Evolutionary conservation across 305 asterid genomes (phyloP), one percentile per base, ranked within the genome.

Genomic region (Fraxinus xanthoxyloides): DNA sequence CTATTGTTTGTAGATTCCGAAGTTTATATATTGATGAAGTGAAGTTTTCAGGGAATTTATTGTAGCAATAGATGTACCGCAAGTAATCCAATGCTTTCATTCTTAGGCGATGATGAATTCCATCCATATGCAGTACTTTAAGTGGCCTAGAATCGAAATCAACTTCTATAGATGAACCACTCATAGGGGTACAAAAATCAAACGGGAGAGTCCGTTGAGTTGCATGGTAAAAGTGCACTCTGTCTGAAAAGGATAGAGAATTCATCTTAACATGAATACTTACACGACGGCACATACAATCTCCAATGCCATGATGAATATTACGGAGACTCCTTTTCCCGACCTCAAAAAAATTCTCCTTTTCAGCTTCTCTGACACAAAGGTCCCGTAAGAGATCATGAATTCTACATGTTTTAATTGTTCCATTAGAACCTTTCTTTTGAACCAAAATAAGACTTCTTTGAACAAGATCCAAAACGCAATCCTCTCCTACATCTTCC

Each of bases 111-210:
- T 0, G 51, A 40, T 10, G 4, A 40, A 10, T 0, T 10, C 17
- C 51, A 0, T 1, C 51, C 4, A 10, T 40, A 40, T 40, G 51
- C 15, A 40, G 17, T 40, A 40, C 4, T 10, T 10, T 40, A 40
- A 40, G 17, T 10, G 4, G 17, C 4, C 51, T 2, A 40, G 51
- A 40, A 40, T 40, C 0, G 51, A 35, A 5, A 35, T 0, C 0
- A 35, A 35, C 9, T 35, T 35, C 40, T 6, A 6, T 35, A 6
- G 40, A 5, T 34, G 36, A 34, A 32, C 5, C 12, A 1, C 43
- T 1, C 0, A 0, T 1, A 28, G 32, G 2, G 2, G 31, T 0
- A 1, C 32, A 0, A 0, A 2, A 30, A 30, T 2, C 32, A 30
- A 1, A 0, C 32, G 3, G 32, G 32, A 2, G 32, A 30, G 34